phyloP scores from a whole-genome alignment of 2,329 filamentous ascomycete genomes.

The Myriosclerotinia duriaeana region DNA sequence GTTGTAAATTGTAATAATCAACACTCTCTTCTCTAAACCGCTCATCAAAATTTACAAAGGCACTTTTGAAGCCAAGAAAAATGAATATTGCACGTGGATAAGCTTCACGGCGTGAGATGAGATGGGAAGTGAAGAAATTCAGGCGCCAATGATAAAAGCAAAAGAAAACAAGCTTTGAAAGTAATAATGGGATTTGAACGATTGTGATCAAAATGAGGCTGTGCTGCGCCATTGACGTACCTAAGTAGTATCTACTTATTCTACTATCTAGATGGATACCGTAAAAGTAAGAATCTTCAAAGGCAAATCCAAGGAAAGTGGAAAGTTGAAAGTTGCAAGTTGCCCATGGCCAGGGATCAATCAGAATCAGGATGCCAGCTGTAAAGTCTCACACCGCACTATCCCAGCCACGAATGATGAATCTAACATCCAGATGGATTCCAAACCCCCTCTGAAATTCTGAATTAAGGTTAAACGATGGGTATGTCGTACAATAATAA shows the following conservation, averaged over 20 bases:
- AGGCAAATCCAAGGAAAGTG: neutral
- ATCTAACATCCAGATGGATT: too few species aligned
- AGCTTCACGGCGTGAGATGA: neutral
- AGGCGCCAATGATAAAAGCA: neutral
- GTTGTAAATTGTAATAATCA: neutral
- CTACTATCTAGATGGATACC: too few species aligned
- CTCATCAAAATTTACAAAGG: neutral
- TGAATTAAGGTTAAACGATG: too few species aligned
- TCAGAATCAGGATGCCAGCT: too few species aligned
- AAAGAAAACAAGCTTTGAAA: neutral
- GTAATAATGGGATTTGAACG: neutral
- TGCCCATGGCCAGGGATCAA: too few species aligned
- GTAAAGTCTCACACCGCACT: too few species aligned
- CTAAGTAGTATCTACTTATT: neutral
- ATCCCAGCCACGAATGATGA: too few species aligned
- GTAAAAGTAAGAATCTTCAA: neutral
- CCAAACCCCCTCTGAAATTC: too few species aligned
- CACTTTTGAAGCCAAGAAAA: constrained; percentile 1
- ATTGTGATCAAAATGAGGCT: constrained; percentile 1
- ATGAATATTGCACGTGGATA: constrained; percentile 11
- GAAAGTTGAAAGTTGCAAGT: too few species aligned
- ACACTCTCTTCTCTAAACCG: neutral
- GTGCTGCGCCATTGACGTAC: neutral
- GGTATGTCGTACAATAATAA: too few species aligned
- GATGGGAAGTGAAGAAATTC: neutral